Conservation (phyloP, 1,284 basidiomycete genomes). For the Chalciporus sp. region DNA sequence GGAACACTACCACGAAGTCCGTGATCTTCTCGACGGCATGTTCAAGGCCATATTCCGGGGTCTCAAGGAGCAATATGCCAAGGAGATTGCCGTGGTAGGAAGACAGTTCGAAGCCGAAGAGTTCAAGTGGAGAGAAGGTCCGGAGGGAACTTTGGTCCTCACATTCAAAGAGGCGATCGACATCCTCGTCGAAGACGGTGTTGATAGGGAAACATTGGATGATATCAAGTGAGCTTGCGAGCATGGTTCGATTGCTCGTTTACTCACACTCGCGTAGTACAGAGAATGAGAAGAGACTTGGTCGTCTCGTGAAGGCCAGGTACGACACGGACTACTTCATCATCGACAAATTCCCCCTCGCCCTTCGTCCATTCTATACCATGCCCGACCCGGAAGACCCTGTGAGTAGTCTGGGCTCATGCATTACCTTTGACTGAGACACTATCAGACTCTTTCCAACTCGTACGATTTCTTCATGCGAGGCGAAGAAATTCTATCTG, state of each 20-base stretch:
- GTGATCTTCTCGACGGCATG: conserved; percentile 85
- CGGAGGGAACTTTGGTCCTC: conserved; percentile 75
- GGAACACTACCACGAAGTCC: conserved; percentile 97
- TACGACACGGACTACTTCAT: conserved; percentile 98
- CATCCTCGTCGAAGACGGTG: conserved; percentile 83
- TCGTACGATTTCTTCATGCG: conserved; percentile 99
- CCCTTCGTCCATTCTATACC: conserved; percentile 95
- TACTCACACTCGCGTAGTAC: conserved; percentile 55
- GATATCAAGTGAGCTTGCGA: conserved; percentile 76
- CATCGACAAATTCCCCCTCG: conserved; percentile 95
- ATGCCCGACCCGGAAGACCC: conserved; percentile 93
- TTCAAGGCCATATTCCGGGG: conserved; percentile 85
- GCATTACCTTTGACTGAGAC: conserved; percentile 6
- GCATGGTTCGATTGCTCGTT: conserved; percentile 3
- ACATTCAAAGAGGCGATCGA: conserved; percentile 89
- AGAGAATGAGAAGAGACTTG: conserved; percentile 91
- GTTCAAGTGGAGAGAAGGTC: conserved; percentile 75
- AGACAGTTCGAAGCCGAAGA: conserved; percentile 91
- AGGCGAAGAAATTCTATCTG: conserved; percentile 97
- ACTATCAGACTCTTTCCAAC: conserved; percentile 80
- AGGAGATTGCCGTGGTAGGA: conserved; percentile 81
- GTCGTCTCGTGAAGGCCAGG: conserved; percentile 86
- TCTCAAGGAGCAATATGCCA: conserved; percentile 74
- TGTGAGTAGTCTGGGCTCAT: conserved; percentile 46
- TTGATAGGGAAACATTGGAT: conserved; percentile 72